Base-by-base conservation (phyloP, 805 yeast species). In the Kazachstania martiniae region DNA sequence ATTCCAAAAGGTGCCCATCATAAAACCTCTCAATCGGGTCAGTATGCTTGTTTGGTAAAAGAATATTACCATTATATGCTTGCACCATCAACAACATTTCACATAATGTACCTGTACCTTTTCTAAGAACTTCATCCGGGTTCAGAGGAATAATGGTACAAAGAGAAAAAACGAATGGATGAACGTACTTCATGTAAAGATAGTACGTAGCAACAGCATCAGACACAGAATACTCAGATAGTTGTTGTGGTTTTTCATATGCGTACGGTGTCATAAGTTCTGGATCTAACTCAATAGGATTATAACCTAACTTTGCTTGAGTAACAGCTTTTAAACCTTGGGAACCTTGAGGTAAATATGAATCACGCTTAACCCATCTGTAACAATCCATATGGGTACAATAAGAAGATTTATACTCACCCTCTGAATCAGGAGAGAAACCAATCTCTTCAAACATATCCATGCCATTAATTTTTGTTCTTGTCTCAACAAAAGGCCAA, bases 181-280 rank as follows among this genome's bases (percentile, higher is more conserved):
- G 97, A 32, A 91, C 95, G 52, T 91, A 93, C 58, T 91, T 91
- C 74, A 81, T 87, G 62, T 87, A 91, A 28, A 91, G 64, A 57
- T 91, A 91, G 53, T 87, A 91, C 0, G 99, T 91, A 4, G 98
- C 98, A 25, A 93, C 98, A 9, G 99, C 99, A 67, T 91, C 99
- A 36, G 98, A 93, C 18, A 91, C 99, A 1, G 98, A 93, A 57
- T 91, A 91, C 53, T 93, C 98, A 0, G 98, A 85, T 32, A 91
- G 59, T 3, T 79, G 61, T 49, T 91, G 97, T 1, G 99, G 98
- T 46, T 80, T 74, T 48, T 87, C 95, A 43, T 78, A 74, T 3
- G 99, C 99, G 56, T 89, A 91, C 0, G 96, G 96, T 0, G 96
- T 86, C 99, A 91, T 91, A 31, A 87, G 63, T 58, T 91, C 99